Evolutionary conservation across 768 basidiomycete genomes (phyloP), one percentile per base, ranked within the genome.

Genomic region (Boletus speciosus): DNA sequence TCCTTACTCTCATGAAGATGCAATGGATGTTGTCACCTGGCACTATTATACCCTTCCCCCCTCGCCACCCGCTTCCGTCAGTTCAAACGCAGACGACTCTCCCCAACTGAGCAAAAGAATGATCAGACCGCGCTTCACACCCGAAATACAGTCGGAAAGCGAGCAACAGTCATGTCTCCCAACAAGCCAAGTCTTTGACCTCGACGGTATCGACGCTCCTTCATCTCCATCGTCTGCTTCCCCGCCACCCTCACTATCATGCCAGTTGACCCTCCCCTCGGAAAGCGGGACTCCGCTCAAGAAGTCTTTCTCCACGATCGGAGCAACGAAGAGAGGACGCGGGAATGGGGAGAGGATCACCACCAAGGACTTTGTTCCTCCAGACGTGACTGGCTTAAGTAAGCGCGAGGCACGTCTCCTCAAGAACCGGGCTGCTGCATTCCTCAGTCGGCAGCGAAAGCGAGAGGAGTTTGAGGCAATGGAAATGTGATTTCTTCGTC

Each of bases 351-450:
- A 78, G 47, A 72, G 79, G 55, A 73, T 81, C 61, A 78, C 74
- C 35, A 86, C 81, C 69, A 91, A 88, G 73, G 90, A 93, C 69
- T 94, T 93, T 64, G 69, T 94, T 19, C 90, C 91, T 11, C 92
- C 92, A 46, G 91, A 94, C 67, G 91, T 93, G 55, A 81, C 84
- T 55, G 93, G 93, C 47, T 80, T 94, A 55, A 85, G 80, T 78
- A 94, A 94, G 72, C 89, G 92, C 47, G 92, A 94, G 73, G 92
- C 92, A 56, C 84, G 92, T 49, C 80, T 94, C 9, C 88, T 94
- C 53, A 94, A 94, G 78, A 94, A 94, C 74, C 81, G 92, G 52
- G 92, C 92, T 12, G 92, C 92, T 11, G 92, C 92, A 54, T 94
- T 94, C 76, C 85, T 94, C 66, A 88, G 85, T 73, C 79, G 92